phyloP scores from a whole-genome alignment of 352 stramenopile species.

The Peronospora belbahrii region DNA sequence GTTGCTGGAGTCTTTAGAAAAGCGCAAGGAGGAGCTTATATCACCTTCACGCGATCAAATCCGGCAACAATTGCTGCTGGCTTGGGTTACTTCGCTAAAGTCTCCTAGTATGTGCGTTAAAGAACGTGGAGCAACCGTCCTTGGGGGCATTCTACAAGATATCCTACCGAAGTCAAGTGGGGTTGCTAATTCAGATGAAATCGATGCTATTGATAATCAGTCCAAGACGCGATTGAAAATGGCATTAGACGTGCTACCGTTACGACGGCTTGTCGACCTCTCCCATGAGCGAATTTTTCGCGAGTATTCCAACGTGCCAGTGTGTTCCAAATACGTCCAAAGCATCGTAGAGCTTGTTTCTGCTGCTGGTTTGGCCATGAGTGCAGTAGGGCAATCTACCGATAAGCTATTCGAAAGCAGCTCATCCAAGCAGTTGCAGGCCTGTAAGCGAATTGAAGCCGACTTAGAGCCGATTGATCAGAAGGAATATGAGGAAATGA shows the following conservation, averaged over 20 bases:
- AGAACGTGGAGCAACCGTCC: conserved; percentile 70
- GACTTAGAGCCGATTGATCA: conserved; percentile 62
- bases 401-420: conserved; percentile 48
- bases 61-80: conserved; percentile 57
- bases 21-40: conserved; percentile 35
- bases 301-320: conserved; percentile 64
- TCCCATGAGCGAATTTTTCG: conserved; percentile 67
- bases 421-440: conserved; percentile 29
- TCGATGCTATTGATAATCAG: conserved; percentile 20
- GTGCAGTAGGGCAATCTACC: conserved; percentile 36
- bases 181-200: conserved; percentile 7
- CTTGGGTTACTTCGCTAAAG: conserved; percentile 79
- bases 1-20: conserved; percentile 50
- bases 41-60: conserved; percentile 40
- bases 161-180: conserved; percentile 46
- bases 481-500: conserved; percentile 60
- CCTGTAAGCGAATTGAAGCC: conserved; percentile 51
- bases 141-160: conserved; percentile 69
- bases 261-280: conserved; percentile 64
- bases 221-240: conserved; percentile 24
- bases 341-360: conserved; percentile 79
- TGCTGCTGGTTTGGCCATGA: conserved; percentile 52
- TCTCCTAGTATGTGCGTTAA: conserved; percentile 84
- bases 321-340: conserved; percentile 83
- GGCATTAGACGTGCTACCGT: conserved; percentile 46